phyloP scores from a whole-genome alignment of 139 green algal species.

The Chlorella ohadii region DNA sequence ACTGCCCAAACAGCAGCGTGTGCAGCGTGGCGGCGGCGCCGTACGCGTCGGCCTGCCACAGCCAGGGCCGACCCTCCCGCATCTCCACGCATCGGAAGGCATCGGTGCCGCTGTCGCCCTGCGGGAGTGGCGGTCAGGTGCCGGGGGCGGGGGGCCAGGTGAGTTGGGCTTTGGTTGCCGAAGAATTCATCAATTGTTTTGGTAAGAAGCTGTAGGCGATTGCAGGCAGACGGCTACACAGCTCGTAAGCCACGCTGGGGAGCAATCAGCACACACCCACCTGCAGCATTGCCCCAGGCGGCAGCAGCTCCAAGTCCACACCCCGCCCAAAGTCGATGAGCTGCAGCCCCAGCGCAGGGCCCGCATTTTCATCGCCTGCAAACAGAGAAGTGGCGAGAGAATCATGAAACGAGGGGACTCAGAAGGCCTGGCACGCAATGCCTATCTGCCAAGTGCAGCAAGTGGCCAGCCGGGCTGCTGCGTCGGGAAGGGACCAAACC shows the following conservation, averaged over 20 bases:
- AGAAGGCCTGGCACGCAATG: no score
- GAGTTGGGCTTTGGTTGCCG: background rate
- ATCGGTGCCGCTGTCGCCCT: conserved; percentile 44
- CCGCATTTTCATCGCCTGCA: conserved; percentile 19
- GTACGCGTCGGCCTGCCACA: conserved; percentile 57
- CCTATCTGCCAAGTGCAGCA: no score
- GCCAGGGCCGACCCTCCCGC: conserved; percentile 50
- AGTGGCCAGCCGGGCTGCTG: no score
- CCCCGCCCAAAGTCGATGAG: conserved; percentile 65
- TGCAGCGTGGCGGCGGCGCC: conserved; percentile 46
- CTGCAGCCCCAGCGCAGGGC: conserved; percentile 22
- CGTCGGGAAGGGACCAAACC: no score
- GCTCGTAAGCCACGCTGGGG: no score
- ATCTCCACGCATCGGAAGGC: conserved; percentile 65
- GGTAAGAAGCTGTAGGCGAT: no score
- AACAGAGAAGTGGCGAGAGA: no score
- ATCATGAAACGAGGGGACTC: no score
- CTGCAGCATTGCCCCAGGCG: conserved; percentile 38
- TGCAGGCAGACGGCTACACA: no score
- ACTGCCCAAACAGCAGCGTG: conserved; percentile 57
- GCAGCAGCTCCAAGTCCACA: conserved; percentile 60
- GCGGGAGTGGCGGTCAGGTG: background rate
- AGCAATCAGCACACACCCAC: background rate
- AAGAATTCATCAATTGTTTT: no score
- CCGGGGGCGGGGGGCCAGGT: background rate